Percentiles rank a stretch among this genome's conserved stretches.
Evolutionary conservation across 2,329 filamentous ascomycete species (phyloP).

Genomic region (Alternaria metachromatica): DNA sequence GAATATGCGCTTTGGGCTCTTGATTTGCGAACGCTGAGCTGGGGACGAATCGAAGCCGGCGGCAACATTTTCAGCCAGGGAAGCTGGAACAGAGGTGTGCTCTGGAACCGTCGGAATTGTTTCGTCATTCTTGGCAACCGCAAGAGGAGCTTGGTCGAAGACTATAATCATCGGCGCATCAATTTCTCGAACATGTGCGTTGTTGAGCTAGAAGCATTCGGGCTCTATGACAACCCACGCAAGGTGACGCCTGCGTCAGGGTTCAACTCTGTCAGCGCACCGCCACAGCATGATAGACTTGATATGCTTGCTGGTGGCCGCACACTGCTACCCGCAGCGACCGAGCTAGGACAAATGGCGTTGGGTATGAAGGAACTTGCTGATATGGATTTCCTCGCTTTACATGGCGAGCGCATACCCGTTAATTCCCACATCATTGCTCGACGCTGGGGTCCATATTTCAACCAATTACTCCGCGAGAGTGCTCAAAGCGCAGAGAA

Average conservation of each 20-base stretch:
- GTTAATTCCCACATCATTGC: slow-evolving; percentile 91
- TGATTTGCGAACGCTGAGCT: slow-evolving; percentile 84
- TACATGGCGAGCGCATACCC: slow-evolving; percentile 88
- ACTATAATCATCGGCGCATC: slow-evolving; percentile 97
- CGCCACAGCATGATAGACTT: slow-evolving; percentile 61
- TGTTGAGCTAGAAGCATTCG: slow-evolving; percentile 96
- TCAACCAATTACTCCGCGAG: slow-evolving; percentile 88
- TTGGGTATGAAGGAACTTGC: slow-evolving; percentile 82
- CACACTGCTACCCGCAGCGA: slow-evolving; percentile 75
- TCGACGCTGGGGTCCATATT: slow-evolving; percentile 92
- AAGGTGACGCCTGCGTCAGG: slow-evolving; percentile 78
- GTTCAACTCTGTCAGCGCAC: slow-evolving; percentile 82
- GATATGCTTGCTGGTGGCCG: slow-evolving; percentile 74
- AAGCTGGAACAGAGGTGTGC: slow-evolving; percentile 93
- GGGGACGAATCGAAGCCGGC: slow-evolving; percentile 95
- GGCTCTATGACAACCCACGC: slow-evolving; percentile 93
- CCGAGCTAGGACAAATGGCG: slow-evolving; percentile 84
- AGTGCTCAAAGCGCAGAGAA: slow-evolving; percentile 69
- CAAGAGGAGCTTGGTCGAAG: slow-evolving; percentile 91
- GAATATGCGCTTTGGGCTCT: slow-evolving; percentile 97
- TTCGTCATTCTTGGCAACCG: slow-evolving; percentile 96
- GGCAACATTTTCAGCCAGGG: slow-evolving; percentile 92
- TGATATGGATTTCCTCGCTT: slow-evolving; percentile 96
- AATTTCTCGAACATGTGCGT: slow-evolving; percentile 98
- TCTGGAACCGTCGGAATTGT: slow-evolving; percentile 92